Evolutionary conservation across 805 yeast species (phyloP).

Genomic region (Yamadazyma akitaensis): DNA sequence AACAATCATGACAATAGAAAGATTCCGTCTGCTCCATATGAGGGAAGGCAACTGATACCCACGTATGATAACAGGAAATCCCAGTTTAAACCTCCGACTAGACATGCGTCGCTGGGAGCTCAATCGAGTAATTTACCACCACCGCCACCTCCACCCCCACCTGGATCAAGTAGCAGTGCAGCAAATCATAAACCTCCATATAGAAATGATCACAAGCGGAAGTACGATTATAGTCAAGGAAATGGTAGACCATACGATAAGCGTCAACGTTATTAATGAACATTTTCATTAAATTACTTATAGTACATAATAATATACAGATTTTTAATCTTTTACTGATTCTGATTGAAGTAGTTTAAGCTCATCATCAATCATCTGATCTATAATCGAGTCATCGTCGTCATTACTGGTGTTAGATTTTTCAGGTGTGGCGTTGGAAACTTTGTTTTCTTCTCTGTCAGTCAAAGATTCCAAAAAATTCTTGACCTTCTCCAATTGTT

Average conservation of each 20-base stretch:
- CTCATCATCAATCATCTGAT: slow-evolving; percentile 14
- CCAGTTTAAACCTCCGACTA: background rate
- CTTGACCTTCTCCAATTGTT: slow-evolving; percentile 28
- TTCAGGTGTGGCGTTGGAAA: background rate
- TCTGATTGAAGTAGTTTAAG: slow-evolving; percentile 5
- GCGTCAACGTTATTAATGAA: slow-evolving; percentile 4
- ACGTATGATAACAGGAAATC: background rate
- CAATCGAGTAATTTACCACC: background rate
- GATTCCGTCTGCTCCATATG: slow-evolving; percentile 4
- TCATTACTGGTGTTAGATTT: background rate
- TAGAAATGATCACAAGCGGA: slow-evolving; percentile 22
- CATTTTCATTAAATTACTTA: background rate
- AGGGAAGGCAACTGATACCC: background rate
- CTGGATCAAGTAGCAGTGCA: slow-evolving; percentile 2
- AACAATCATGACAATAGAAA: background rate
- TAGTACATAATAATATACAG: background rate
- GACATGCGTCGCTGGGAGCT: background rate
- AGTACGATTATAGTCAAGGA: slow-evolving; percentile 21
- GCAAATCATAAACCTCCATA: slow-evolving; percentile 2
- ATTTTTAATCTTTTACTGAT: background rate
- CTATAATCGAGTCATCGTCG: slow-evolving; percentile 4
- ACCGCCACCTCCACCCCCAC: slow-evolving; percentile 20
- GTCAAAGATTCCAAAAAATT: slow-evolving; percentile 23
- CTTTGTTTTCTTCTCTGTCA: background rate
- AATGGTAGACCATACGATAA: slow-evolving; percentile 12